These are phyloP conservation scores for Plectosphaerella plurivora DNA, from an alignment of 2,329 filamentous ascomycete genomes.

Conservation along the genomic window DNA sequence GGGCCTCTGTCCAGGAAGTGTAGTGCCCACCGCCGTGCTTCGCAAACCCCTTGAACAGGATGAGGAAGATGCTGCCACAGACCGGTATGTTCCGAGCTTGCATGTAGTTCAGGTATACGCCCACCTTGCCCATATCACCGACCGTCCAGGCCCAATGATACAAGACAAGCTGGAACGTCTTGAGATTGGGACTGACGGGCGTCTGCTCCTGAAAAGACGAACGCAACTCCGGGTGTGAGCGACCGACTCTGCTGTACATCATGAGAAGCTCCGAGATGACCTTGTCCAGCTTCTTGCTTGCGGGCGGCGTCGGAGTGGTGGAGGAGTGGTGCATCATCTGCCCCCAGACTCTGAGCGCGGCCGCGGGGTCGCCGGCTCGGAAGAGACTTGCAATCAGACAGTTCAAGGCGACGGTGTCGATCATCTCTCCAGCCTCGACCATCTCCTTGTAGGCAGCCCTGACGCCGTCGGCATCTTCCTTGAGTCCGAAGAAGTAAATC, in stretches of 20 bases:
- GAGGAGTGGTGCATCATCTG: conserved; percentile 70
- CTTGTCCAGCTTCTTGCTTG: conserved; percentile 40
- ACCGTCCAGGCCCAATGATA: conserved; percentile 64
- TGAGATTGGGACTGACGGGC: conserved; percentile 66
- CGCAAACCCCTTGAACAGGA: conserved; percentile 78
- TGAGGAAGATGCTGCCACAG: conserved; percentile 72
- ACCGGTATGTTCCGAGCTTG: conserved; percentile 59
- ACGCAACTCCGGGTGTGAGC: conserved; percentile 50
- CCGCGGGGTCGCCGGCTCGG: conserved; percentile 66
- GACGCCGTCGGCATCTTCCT: conserved; percentile 67
- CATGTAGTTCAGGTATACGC: conserved; percentile 77
- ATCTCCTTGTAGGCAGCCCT: conserved; percentile 76
- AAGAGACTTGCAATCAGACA: conserved; percentile 78
- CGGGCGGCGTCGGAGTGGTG: conserved; percentile 31
- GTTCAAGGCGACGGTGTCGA: conserved; percentile 85
- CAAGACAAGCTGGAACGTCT: conserved; percentile 77
- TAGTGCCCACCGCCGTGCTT: conserved; percentile 60
- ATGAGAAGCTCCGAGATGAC: conserved; percentile 51
- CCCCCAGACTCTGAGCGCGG: conserved; percentile 76
- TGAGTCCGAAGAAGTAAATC: conserved; percentile 79
- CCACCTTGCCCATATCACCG: conserved; percentile 69
- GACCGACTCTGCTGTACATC: conserved; percentile 52
- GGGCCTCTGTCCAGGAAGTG: conserved; percentile 66
- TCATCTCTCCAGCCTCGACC: conserved; percentile 78
- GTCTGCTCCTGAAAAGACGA: conserved; percentile 54